Base-by-base conservation (phyloP, 768 basidiomycete species). In the Boletus tylopilopsis region DNA sequence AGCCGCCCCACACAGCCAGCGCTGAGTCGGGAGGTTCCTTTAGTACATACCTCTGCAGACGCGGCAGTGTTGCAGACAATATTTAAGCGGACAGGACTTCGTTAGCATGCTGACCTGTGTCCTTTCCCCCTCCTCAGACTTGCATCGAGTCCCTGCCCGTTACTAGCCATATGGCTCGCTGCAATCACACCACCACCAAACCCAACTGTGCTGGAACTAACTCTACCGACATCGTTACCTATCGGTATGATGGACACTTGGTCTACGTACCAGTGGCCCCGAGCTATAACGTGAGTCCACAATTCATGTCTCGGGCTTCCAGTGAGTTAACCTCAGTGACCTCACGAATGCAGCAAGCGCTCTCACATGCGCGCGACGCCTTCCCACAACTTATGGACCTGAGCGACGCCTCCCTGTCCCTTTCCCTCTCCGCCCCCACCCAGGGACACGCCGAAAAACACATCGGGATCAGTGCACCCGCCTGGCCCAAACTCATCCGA, bases 391-490 rank as follows among this genome's bases (percentile, higher is more conserved):
- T 82, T 23, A 59, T 55, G 7, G 48, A 60, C 7, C 51, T 76
- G 7, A 57, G 70, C 1, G 68, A 74, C 25, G 63, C 73, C 2
- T 70, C 72, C 2, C 73, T 84, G 6, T 65, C 71, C 5, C 77
- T 84, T 54, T 70, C 68, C 25, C 59, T 77, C 15, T 68, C 71
- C 5, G 55, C 66, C 2, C 59, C 71, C 24, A 30, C 29, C 29
- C 6, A 10, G 29, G 64, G 68, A 10, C 65, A 68, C 0, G 53
- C 67, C 6, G 53, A 62, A 49, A 60, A 70, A 40, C 64, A 59
- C 22, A 77, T 77, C 33, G 73, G 72, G 47, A 84, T 80, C 58
- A 82, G 72, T 33, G 76, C 68, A 37, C 73, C 64, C 30, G 82
- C 73, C 30, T 84, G 82, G 82, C 51, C 66, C 6, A 66, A 65